These are phyloP conservation scores for Pigoraptor vietnamica DNA, from an alignment of 78 protist genomes.

Conservation along the genomic window DNA sequence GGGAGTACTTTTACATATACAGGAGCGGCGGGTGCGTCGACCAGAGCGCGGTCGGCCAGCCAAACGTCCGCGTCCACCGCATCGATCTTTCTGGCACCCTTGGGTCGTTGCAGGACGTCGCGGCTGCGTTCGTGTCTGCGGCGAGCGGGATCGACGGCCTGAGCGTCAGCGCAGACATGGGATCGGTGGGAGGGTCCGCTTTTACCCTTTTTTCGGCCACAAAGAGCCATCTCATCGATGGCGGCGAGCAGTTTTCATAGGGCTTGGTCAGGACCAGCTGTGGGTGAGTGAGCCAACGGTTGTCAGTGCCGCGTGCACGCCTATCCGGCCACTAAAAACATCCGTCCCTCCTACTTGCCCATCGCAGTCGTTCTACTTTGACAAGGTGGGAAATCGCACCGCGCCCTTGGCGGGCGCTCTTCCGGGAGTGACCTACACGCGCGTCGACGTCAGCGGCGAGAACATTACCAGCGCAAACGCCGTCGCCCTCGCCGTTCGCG, in stretches of 20 bases:
- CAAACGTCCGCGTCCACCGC: background rate
- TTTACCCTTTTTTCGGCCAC: background rate
- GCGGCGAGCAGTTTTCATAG: too few species aligned
- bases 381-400: background rate
- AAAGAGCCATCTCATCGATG: too few species aligned
- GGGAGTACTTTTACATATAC: background rate
- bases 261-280: too few species aligned
- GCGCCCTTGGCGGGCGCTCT: background rate
- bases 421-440: background rate
- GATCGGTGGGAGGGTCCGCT: background rate
- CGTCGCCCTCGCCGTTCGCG: background rate
- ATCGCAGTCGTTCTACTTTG: background rate
- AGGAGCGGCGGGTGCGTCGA: background rate
- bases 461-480: background rate
- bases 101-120: too few species aligned
- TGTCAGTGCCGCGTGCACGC: too few species aligned
- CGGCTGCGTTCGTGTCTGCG: background rate
- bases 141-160: background rate
- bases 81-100: too few species aligned
- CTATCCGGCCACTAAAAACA: too few species aligned
- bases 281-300: too few species aligned
- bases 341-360: too few species aligned
- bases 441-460: background rate
- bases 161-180: background rate
- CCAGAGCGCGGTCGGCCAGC: background rate